Evolutionary conservation across 495 filamentous ascomycete genomes (phyloP), one percentile per base, ranked within the genome.

Genomic region (Usnea hakonensis): DNA sequence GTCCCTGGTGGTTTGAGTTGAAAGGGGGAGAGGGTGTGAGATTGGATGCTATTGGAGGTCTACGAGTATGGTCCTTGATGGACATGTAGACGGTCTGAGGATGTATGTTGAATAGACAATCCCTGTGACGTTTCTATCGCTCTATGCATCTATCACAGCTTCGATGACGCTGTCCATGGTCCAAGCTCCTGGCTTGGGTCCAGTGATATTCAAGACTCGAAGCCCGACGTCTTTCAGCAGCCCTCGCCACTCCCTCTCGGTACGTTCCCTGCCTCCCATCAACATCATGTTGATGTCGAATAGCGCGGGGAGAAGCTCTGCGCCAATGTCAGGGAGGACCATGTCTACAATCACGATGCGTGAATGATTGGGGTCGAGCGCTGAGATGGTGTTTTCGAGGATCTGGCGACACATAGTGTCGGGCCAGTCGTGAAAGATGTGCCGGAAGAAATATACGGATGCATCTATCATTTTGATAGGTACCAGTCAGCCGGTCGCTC

Each of bases 401-500:
- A 66, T 67, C 10, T n/a, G 38, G 19, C 14, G 28, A 37, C 64
- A 67, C 56, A 38, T 26, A 0, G 8, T 13, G 21, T 66, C 63
- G 32, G 64, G 56, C 65, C 65, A 67, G 43, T 67, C 57, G 43
- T 66, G 65, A 7, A 67, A 55, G 44, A 67, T 66, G 57, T 66
- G 63, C 33, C 56, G 40, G 19, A 67, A 57, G 44, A 67, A 66
- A 46, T 67, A 67, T n/a, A 55, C 54, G 10, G 17, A 23, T 2
- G 65, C 65, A 7, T 50, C 58, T 60, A 30, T 36, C 19, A n/a
- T 35, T 32, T 46, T 28, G n/a, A 56, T 3, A 7, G 8, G 3
- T 35, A 50, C 28, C n/a, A 14, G n/a, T n/a, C n/a, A n/a, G n/a
- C n/a, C n/a, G n/a, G n/a, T n/a, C n/a, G n/a, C n/a, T n/a, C n/a